Evolutionary conservation across 73 alveolate genomes (phyloP), one percentile per base, ranked within the genome.

Genomic region (Symbiodinium natans): DNA sequence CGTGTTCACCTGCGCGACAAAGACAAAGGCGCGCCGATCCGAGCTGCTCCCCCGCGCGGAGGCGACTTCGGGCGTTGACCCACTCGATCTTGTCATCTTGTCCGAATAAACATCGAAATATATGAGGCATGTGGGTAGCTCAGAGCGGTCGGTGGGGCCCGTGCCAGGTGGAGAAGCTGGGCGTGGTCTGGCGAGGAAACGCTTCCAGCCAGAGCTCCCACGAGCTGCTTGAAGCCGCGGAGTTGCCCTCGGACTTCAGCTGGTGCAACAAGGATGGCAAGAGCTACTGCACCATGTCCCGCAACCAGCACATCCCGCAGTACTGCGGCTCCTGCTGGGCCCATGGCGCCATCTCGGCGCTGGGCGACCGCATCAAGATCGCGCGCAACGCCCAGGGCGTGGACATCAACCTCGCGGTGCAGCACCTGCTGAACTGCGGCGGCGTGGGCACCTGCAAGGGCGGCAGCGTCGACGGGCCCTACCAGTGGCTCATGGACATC

Each of bases 271-370:
- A 90, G 87, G 97, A 73, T 41, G 87, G 88, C 97, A 90, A 90
- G 86, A 99, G 99, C 99, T 99, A 85, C 93, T 92, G 99, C 93
- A 99, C 99, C 52, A 98, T 99, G 94, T 98, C 99, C 75, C 98
- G 99, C 82, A 99, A 99, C 92, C 99, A 99, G 93, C 99, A 99
- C 88, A 99, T 99, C 84, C 99, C 99, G 33, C 99, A 99, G 95
- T 99, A 99, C 92, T 99, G 99, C 85, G 99, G 99, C 46, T 99
- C 99, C 52, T 99, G 99, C 99, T 99, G 99, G 99, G 99, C 99
- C 8, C 99, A 99, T 41, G 99, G 99, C 13, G 99, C 99, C n/a
- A 99, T 99, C 95, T 97, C 99, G 41, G 99, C 99, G 31, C 99
- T 99, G 39, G 99, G 99, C 42, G 99, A 99, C 92, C 99, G 99